Evolutionary conservation across 805 yeast genomes (phyloP).

Genomic region (Ogataea chonburiensis): DNA sequence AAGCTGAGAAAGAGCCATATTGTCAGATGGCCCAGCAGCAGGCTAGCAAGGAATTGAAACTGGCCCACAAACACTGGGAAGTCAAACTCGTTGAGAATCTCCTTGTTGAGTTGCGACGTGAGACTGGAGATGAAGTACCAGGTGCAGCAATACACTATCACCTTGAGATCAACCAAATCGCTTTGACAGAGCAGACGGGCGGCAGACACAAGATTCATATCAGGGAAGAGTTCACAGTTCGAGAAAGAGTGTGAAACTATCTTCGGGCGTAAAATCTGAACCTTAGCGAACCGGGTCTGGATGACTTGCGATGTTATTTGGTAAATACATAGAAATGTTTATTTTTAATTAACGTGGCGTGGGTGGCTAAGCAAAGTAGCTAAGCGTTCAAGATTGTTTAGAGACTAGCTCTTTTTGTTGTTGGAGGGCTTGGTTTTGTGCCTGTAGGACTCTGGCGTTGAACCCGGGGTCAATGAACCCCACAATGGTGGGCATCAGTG

Average conservation of each 20-base stretch:
- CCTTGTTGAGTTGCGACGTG: constrained; percentile 63
- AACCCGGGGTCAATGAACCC: constrained; percentile 30
- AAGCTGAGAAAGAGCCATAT: constrained; percentile 12
- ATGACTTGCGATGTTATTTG: too few species aligned
- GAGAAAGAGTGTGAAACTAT: too few species aligned
- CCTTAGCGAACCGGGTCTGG: too few species aligned
- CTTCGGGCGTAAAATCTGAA: too few species aligned
- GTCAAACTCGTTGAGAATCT: constrained; percentile 52
- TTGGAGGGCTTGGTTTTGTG: constrained; percentile 16
- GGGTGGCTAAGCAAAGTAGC: constrained; percentile 2
- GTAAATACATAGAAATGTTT: too few species aligned
- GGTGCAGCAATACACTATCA: constrained; percentile 44
- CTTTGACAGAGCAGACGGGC: constrained; percentile 1
- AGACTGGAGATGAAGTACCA: constrained; percentile 66
- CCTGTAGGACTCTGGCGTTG: constrained; percentile 24
- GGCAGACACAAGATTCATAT: constrained; percentile 2
- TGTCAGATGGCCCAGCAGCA: constrained; percentile 27
- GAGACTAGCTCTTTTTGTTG: constrained; percentile 1
- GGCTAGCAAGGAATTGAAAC: constrained; percentile 57
- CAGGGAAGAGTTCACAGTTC: too few species aligned
- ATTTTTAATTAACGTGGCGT: constrained; percentile 8
- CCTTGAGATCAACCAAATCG: constrained; percentile 33
- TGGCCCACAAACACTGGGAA: constrained; percentile 66
- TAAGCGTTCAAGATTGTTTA: not conserved
- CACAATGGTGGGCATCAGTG: constrained; percentile 26